A percentile compares a stretch with the other conserved stretches of the same genome.
These are phyloP conservation scores for Melocanna baccifera DNA, from an alignment of 176 grass and related monocot species.

Conservation along the genomic window DNA sequence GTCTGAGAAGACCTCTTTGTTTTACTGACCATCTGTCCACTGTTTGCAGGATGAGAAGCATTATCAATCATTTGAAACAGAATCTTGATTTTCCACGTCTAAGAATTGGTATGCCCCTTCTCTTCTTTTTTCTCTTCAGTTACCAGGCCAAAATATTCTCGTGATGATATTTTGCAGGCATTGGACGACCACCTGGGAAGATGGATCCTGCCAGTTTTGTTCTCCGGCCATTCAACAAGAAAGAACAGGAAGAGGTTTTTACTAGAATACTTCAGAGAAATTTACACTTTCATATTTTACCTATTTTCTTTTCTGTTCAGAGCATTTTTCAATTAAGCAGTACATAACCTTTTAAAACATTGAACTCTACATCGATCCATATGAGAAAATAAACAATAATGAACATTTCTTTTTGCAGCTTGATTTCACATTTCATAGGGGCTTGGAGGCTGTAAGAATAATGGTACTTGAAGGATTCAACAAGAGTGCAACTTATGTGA, in stretches of 20 bases:
- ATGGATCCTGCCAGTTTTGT: slow-evolving; percentile 98
- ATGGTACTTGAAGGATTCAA: slow-evolving; percentile 73
- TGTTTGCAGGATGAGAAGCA: slow-evolving; percentile 40
- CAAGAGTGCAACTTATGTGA: slow-evolving; percentile 79
- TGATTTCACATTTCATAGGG: slow-evolving; percentile 73
- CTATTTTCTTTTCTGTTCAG: neutral
- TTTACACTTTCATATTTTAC: neutral
- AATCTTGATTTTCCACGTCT: slow-evolving; percentile 78
- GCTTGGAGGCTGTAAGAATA: slow-evolving; percentile 64
- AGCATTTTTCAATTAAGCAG: neutral
- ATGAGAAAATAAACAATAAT: neutral
- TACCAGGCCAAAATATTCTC: neutral
- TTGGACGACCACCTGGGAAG: slow-evolving; percentile 89
- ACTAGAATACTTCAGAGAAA: slow-evolving; percentile 2
- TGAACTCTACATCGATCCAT: neutral
- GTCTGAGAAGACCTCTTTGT: too few relatives aligned
- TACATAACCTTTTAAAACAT: neutral
- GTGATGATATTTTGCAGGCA: slow-evolving; percentile 42
- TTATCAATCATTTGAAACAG: slow-evolving; percentile 84
- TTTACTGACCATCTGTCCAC: too few relatives aligned
- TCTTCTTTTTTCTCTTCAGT: neutral
- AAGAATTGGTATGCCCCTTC: slow-evolving; percentile 62
- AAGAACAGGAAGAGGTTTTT: slow-evolving; percentile 80
- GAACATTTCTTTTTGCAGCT: slow-evolving; percentile 47
- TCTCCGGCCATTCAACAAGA: slow-evolving; percentile 67